Conservation (phyloP, 2,329 filamentous ascomycete genomes). For the Microdochium paspali region DNA sequence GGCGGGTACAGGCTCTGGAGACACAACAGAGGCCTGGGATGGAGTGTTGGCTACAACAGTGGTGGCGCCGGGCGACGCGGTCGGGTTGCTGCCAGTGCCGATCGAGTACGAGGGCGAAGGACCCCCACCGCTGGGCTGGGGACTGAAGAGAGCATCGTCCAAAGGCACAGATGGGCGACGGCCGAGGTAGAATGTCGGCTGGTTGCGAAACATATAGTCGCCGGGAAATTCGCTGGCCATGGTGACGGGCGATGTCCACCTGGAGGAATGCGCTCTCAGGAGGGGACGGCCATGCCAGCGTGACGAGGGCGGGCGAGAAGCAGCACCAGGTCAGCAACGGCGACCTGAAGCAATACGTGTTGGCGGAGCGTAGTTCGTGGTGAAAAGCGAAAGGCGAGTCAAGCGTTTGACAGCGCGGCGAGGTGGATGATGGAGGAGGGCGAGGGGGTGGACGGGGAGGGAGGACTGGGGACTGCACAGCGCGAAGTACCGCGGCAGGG, state of each 20-base stretch:
- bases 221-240: neutral
- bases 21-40: neutral
- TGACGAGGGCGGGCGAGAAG: neutral
- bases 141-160: neutral
- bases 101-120: neutral
- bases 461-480: too few species aligned
- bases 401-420: neutral
- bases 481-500: too few species aligned
- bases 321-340: neutral
- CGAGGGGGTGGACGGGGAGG: too few species aligned
- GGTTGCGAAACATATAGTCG: neutral
- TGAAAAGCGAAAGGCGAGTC: neutral
- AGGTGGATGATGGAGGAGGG: neutral
- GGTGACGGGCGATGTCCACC: neutral
- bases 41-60: neutral
- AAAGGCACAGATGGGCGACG: neutral
- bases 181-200: neutral
- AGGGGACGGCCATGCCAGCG: neutral
- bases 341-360: neutral
- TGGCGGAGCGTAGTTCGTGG: neutral
- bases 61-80: neutral
- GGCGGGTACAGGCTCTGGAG: neutral
- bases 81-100: neutral
- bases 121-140: neutral
- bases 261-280: slow-evolving; percentile 1